Evolutionary conservation across 2,329 filamentous ascomycete species (phyloP).

Genomic region (Ceratocystis harringtonii): DNA sequence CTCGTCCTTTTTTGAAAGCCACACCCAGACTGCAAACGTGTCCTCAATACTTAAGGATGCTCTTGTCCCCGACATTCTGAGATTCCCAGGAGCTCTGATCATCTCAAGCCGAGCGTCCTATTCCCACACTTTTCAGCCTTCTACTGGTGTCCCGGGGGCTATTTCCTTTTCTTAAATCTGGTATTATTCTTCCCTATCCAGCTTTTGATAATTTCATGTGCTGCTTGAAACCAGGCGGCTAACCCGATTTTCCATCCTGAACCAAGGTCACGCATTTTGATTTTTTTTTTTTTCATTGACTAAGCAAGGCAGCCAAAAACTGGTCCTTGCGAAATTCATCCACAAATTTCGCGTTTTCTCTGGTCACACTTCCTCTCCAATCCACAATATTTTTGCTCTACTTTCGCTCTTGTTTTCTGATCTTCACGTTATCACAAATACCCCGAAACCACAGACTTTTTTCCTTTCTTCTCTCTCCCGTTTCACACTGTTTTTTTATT

Average conservation of each 20-base stretch:
- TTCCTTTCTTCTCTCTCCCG: background rate
- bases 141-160: background rate
- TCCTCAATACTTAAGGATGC: conserved; percentile 18
- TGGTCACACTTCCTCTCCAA: background rate
- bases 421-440: background rate
- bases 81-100: background rate
- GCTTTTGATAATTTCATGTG: background rate
- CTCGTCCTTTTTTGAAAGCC: background rate
- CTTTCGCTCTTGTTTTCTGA: background rate
- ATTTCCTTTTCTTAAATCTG: background rate
- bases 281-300: background rate
- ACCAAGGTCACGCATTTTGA: background rate
- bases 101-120: conserved; percentile 17
- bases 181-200: background rate
- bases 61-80: conserved; percentile 9
- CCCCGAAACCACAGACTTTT: background rate
- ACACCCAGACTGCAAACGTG: conserved; percentile 16
- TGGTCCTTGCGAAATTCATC: background rate
- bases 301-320: conserved; percentile 12
- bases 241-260: conserved; percentile 5
- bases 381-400: background rate
- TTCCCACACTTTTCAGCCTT: background rate
- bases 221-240: background rate
- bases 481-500: background rate
- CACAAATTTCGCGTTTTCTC: background rate